These are phyloP conservation scores for Candida ovalis DNA, from an alignment of 805 yeast genomes.

Conservation along the genomic window DNA sequence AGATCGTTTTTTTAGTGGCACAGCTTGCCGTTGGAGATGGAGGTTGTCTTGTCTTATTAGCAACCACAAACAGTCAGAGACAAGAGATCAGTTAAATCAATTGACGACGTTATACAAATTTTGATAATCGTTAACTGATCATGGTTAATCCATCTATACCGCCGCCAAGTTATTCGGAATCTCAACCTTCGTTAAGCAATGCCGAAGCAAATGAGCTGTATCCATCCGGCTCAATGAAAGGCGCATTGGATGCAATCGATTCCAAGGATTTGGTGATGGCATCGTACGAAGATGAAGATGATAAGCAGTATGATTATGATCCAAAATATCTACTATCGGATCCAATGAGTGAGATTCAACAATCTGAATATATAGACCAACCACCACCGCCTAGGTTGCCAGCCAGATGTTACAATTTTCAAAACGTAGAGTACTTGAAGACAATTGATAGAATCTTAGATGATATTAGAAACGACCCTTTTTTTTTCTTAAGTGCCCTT, in stretches of 20 bases:
- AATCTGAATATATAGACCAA: background rate
- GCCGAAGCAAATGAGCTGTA: slow-evolving; percentile 11
- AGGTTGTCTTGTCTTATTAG: too few relatives aligned
- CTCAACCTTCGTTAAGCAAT: background rate
- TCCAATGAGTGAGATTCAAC: background rate
- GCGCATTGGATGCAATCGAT: slow-evolving; percentile 6
- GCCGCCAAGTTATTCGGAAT: slow-evolving; percentile 13
- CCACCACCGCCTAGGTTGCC: slow-evolving; percentile 16
- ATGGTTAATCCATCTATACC: slow-evolving; percentile 5
- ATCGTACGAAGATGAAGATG: slow-evolving; percentile 7
- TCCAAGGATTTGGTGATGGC: slow-evolving; percentile 7
- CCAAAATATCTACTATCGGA: background rate
- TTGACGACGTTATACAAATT: too few relatives aligned
- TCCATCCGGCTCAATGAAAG: slow-evolving; percentile 9
- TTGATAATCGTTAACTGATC: too few relatives aligned
- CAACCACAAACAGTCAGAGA: too few relatives aligned
- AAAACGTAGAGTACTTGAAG: slow-evolving; percentile 39
- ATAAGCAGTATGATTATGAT: slow-evolving; percentile 4
- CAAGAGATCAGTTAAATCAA: too few relatives aligned
- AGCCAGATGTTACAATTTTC: slow-evolving; percentile 20
- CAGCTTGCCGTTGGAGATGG: too few relatives aligned
- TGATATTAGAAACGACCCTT: slow-evolving; percentile 49
- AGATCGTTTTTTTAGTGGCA: background rate
- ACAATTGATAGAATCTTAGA: slow-evolving; percentile 66
- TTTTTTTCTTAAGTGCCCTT: slow-evolving; percentile 25